Evolutionary conservation across 2,329 filamentous ascomycete genomes (phyloP).

Genomic region (Fusarium succisae): DNA sequence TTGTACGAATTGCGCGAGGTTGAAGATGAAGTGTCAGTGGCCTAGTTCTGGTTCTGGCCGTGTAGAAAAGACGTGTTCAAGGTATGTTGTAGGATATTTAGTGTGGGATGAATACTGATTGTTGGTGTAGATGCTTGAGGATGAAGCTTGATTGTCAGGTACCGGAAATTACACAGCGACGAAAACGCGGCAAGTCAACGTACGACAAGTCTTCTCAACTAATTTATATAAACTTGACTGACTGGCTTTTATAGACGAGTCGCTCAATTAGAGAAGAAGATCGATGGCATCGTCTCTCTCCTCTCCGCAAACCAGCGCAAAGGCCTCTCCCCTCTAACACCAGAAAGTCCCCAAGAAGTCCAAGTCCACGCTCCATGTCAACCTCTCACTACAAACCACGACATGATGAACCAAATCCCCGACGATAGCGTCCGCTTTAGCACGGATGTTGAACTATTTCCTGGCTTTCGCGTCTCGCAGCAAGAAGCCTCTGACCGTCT

Average conservation of each 20-base stretch:
- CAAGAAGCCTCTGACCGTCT: conserved; percentile 47
- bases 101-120: not conserved
- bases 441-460: conserved; percentile 44
- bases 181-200: conserved; percentile 51
- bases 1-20: conserved; percentile 47
- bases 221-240: not conserved
- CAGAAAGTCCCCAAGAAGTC: conserved; percentile 35
- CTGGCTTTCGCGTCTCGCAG: conserved; percentile 48
- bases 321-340: conserved; percentile 35
- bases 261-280: conserved; percentile 51
- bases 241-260: conserved; percentile 44
- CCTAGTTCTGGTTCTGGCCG: conserved; percentile 34
- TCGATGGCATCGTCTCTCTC: conserved; percentile 52
- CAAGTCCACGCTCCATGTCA: not conserved
- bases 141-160: conserved; percentile 48
- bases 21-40: conserved; percentile 52
- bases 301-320: conserved; percentile 46
- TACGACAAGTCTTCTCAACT: not conserved
- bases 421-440: not conserved
- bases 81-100: conserved; percentile 17
- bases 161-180: conserved; percentile 47
- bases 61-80: conserved; percentile 38
- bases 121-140: conserved; percentile 44
- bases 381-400: not conserved
- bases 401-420: not conserved